phyloP scores from a whole-genome alignment of 116 monocot species.

The Cymodocea nodosa region DNA sequence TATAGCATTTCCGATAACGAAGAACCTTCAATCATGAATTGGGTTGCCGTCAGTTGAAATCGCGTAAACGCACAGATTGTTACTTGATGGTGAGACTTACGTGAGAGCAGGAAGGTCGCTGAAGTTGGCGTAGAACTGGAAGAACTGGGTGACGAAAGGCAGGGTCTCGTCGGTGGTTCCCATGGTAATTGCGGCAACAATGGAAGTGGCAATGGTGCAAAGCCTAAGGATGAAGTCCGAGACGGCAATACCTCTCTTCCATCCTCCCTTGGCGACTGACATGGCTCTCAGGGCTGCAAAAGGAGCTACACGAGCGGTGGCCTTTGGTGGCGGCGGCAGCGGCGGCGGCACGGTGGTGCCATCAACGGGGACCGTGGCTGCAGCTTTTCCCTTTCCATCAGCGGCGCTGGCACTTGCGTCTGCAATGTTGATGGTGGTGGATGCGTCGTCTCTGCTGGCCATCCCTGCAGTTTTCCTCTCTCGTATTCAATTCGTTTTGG shows the following conservation, averaged over 20 bases:
- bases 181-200: constrained; percentile 48
- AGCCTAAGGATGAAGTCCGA: constrained; percentile 66
- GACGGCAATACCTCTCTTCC: constrained; percentile 44
- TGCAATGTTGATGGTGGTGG: constrained; percentile 8
- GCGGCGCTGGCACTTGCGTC: not conserved
- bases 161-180: constrained; percentile 72
- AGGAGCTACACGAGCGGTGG: constrained; percentile 3
- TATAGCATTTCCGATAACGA: constrained; percentile 61
- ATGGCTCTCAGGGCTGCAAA: constrained; percentile 14
- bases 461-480: not conserved
- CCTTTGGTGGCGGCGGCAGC: not conserved
- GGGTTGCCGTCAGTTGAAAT: not conserved
- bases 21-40: constrained; percentile 35
- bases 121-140: constrained; percentile 66
- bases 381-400: constrained; percentile 6
- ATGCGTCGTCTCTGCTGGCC: not conserved
- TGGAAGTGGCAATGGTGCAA: constrained; percentile 24
- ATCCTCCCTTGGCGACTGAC: constrained; percentile 15
- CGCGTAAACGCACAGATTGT: not conserved
- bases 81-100: constrained; percentile 17
- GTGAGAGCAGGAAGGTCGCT: constrained; percentile 41
- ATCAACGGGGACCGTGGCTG: not conserved
- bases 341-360: not conserved
- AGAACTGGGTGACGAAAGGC: constrained; percentile 66
- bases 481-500: not conserved